Evolutionary conservation across 176 grass and related monocot species (phyloP).

Genomic region (Dendrocalamus sinicus): DNA sequence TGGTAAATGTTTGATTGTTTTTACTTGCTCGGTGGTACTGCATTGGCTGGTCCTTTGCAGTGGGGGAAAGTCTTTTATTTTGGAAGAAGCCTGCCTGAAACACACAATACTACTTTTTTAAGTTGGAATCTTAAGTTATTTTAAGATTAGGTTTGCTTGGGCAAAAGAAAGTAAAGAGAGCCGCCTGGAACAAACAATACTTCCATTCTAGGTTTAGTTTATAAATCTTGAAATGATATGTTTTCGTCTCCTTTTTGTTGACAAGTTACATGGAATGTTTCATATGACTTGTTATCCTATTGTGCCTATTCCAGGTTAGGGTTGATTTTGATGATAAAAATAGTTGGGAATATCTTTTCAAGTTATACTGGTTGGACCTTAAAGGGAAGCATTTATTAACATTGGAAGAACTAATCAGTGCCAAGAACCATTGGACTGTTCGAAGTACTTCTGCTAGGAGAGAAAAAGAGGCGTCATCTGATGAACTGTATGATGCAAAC

Average conservation of each 20-base stretch:
- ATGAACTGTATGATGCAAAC: conserved; percentile 79
- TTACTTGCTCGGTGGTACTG: conserved; percentile 14
- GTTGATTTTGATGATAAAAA: conserved; percentile 96
- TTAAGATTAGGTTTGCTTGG: conserved; percentile 11
- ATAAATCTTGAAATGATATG: conserved; percentile 8
- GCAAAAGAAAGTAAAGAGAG: conserved; percentile 2
- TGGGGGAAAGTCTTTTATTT: not conserved
- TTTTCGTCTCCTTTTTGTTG: conserved; percentile 26
- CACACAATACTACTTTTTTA: not conserved
- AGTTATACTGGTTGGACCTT: conserved; percentile 94
- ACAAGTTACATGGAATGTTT: not conserved
- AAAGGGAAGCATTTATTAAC: conserved; percentile 80
- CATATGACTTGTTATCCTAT: conserved; percentile 26
- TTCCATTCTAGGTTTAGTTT: conserved; percentile 31
- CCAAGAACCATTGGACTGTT: conserved; percentile 69
- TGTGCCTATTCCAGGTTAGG: conserved; percentile 50
- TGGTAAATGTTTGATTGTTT: not conserved
- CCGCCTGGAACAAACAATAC: not conserved
- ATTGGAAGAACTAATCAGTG: conserved; percentile 72
- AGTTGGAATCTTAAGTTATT: not conserved
- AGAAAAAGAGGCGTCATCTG: conserved; percentile 76
- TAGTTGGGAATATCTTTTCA: conserved; percentile 99
- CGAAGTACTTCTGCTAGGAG: conserved; percentile 52
- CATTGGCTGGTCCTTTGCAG: conserved; percentile 19
- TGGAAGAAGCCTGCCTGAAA: conserved; percentile 7